Evolutionary conservation across 345 rosid genomes (phyloP).

Genomic region (Bruguiera sexangula): DNA sequence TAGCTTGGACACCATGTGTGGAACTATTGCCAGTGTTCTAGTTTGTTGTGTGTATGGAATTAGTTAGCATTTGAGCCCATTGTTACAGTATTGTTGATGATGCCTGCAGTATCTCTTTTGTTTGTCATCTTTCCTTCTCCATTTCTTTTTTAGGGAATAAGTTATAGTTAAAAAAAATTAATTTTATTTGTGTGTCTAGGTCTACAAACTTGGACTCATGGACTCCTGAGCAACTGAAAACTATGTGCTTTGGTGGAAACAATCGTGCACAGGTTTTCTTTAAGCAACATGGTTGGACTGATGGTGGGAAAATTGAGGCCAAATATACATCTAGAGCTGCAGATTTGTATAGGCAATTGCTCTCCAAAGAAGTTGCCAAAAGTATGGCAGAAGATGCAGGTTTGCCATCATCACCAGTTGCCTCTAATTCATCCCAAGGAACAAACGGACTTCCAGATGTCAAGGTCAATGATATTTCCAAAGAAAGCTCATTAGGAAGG

Average conservation of each 20-base stretch:
- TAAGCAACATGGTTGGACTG: constrained; percentile 97
- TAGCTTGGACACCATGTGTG: no score
- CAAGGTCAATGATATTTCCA: constrained; percentile 44
- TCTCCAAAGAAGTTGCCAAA: constrained; percentile 87
- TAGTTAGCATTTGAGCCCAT: no score
- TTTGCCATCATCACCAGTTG: constrained; percentile 64
- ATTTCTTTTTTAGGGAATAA: not conserved
- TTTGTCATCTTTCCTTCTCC: not conserved
- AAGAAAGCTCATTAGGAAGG: constrained; percentile 45
- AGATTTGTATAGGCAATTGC: constrained; percentile 73
- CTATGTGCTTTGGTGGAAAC: constrained; percentile 86
- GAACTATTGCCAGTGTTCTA: no score
- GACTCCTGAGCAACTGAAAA: constrained; percentile 78
- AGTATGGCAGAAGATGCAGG: constrained; percentile 56
- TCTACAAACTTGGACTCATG: constrained; percentile 96
- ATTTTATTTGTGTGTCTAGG: constrained; percentile 34
- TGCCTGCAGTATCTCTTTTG: not conserved
- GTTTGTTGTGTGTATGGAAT: no score
- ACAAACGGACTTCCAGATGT: constrained; percentile 54
- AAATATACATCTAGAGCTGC: constrained; percentile 97
- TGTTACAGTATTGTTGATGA: not conserved
- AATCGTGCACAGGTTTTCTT: constrained; percentile 86
- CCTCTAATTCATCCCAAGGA: constrained; percentile 49
- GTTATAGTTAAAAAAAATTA: not conserved
- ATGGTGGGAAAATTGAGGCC: constrained; percentile 87